Conservation (phyloP, 202 grass and related monocot genomes). For the Eragrostis tef region DNA sequence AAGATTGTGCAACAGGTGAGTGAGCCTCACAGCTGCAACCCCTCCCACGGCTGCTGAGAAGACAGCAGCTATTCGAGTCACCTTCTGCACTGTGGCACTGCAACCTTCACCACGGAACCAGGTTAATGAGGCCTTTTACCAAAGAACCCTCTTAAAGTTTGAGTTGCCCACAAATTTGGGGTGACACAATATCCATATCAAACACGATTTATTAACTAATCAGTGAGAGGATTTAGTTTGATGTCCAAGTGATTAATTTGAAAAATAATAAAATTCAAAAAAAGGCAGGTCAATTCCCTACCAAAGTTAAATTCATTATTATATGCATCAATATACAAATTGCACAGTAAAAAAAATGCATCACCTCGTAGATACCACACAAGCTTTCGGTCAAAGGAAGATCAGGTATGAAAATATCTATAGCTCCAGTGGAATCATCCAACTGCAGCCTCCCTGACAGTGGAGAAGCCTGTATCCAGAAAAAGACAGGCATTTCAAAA, state of each 20-base stretch:
- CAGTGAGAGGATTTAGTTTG: constrained; percentile 15
- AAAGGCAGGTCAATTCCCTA: constrained; percentile 9
- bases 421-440: constrained; percentile 78
- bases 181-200: background rate
- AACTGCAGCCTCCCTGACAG: constrained; percentile 69
- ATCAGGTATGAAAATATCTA: constrained; percentile 83
- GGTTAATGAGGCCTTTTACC: background rate
- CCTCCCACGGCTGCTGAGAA: background rate
- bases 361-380: constrained; percentile 77
- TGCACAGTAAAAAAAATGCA: constrained; percentile 18
- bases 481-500: constrained; percentile 43
- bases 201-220: constrained; percentile 10
- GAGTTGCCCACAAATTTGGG: background rate
- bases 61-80: background rate
- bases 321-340: constrained; percentile 31
- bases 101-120: background rate
- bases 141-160: background rate
- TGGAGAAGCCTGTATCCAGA: constrained; percentile 62
- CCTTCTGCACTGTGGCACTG: background rate
- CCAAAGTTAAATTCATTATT: background rate
- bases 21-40: background rate
- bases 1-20: background rate
- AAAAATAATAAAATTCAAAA: constrained; percentile 16
- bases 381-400: constrained; percentile 50
- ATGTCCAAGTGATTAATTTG: background rate